These are phyloP conservation scores for Aspergillus sclerotiicarbonarius DNA, from an alignment of 495 filamentous ascomycete species.

Conservation along the genomic window DNA sequence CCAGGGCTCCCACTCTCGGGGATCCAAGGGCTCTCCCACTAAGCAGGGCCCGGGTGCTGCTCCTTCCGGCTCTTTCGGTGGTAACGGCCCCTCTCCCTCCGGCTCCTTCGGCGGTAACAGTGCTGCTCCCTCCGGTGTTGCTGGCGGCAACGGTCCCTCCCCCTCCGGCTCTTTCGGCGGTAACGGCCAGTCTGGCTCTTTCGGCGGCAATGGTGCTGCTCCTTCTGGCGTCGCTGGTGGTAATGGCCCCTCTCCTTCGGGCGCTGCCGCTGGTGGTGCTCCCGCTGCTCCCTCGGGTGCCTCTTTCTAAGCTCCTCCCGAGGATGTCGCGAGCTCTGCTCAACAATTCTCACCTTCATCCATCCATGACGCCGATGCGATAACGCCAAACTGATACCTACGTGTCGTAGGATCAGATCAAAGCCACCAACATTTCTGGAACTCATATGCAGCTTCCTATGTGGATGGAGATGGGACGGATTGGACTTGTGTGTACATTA, in stretches of 20 bases:
- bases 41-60: background rate
- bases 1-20: too few relatives aligned
- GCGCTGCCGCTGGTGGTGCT: background rate
- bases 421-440: background rate
- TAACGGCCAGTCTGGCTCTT: background rate
- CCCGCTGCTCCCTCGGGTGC: background rate
- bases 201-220: background rate
- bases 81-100: too few relatives aligned
- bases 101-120: background rate
- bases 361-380: background rate
- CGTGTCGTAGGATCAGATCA: background rate
- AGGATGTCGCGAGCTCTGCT: background rate
- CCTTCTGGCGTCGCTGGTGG: constrained; percentile 1
- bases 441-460: too few relatives aligned
- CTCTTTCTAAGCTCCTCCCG: constrained; percentile 3
- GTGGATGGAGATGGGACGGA: too few relatives aligned
- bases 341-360: background rate
- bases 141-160: background rate
- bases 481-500: too few relatives aligned
- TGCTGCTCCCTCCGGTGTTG: too few relatives aligned
- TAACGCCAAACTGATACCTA: background rate
- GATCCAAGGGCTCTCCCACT: too few relatives aligned
- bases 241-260: background rate
- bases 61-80: background rate
- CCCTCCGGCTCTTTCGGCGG: background rate